A percentile compares a stretch with the other conserved stretches of the same genome.
phyloP scores from a whole-genome alignment of 345 rosid genomes.

The Dipteronia sinensis region DNA sequence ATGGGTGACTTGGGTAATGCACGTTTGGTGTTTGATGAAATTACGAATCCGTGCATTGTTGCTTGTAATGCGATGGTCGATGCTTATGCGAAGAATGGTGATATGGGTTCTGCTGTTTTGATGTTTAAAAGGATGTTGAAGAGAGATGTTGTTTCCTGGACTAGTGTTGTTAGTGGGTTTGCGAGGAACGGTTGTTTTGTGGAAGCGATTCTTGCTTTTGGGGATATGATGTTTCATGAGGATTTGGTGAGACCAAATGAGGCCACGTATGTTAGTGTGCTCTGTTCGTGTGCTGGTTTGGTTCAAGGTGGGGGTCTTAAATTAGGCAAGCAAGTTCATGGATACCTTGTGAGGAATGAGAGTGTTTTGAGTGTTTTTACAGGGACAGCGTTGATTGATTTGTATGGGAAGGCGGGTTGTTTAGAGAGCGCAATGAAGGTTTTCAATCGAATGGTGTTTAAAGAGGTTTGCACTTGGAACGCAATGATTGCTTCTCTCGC shows the following conservation, averaged over 20 bases:
- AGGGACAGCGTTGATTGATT: conserved; percentile 65
- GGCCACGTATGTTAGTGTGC: conserved; percentile 60
- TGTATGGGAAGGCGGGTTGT: conserved; percentile 64
- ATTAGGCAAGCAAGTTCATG: conserved; percentile 69
- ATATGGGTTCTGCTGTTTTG: conserved; percentile 48
- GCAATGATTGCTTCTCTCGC: conserved; percentile 65
- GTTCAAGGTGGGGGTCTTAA: conserved; percentile 41
- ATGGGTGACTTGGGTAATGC: conserved; percentile 36
- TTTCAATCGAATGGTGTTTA: conserved; percentile 37
- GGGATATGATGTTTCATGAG: conserved; percentile 43
- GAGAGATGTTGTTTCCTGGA: conserved; percentile 74
- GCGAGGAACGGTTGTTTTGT: conserved; percentile 38
- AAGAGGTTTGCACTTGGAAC: conserved; percentile 63
- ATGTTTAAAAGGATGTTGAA: conserved; percentile 50
- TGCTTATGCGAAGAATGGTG: conserved; percentile 62
- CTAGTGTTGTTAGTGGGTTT: conserved; percentile 68
- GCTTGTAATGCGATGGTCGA: conserved; percentile 64
- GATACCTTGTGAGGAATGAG: conserved; percentile 46
- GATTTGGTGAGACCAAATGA: conserved; percentile 53
- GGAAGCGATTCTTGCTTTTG: conserved; percentile 46
- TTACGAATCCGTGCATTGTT: conserved; percentile 43
- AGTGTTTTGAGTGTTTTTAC: conserved; percentile 33
- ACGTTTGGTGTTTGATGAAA: conserved; percentile 58
- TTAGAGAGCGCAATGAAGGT: conserved; percentile 36
- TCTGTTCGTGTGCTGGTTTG: conserved; percentile 64